phyloP scores from a whole-genome alignment of 2,329 filamentous ascomycete species.

The Davidsoniella eucalypti region DNA sequence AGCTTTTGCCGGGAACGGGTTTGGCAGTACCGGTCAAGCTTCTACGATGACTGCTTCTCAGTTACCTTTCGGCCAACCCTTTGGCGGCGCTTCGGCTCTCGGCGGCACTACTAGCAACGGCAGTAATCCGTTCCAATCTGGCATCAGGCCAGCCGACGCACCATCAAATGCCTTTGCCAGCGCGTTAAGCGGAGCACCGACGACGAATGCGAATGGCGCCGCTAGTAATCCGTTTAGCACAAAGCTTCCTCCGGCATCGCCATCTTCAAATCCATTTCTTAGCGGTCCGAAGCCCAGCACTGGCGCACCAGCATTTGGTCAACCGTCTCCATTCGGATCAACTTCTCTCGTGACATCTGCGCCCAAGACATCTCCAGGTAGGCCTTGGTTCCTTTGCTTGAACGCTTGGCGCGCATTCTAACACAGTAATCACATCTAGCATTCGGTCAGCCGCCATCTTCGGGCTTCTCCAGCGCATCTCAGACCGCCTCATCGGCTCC shows the following conservation, averaged over 20 bases:
- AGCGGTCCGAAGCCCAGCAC: not conserved
- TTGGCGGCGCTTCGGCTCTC: slow-evolving; percentile 1
- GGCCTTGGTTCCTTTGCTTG: not conserved
- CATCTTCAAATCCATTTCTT: slow-evolving; percentile 9
- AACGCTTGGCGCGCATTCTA: not conserved
- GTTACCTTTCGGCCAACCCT: slow-evolving; percentile 10
- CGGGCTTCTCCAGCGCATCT: not conserved
- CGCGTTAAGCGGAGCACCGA: not conserved
- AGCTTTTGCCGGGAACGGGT: slow-evolving; percentile 11
- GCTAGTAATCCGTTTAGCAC: slow-evolving; percentile 8
- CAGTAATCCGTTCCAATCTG: slow-evolving; percentile 7
- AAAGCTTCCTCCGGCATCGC: not conserved
- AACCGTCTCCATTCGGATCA: not conserved
- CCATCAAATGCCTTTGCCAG: slow-evolving; percentile 7
- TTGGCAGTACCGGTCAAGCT: slow-evolving; percentile 2
- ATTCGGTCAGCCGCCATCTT: not conserved
- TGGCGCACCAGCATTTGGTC: not conserved
- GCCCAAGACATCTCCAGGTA: slow-evolving; percentile 7
- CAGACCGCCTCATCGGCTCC: not conserved
- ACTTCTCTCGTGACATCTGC: not conserved
- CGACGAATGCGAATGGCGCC: not conserved
- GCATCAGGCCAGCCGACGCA: not conserved
- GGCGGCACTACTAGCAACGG: not conserved
- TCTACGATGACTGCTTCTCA: slow-evolving; percentile 5
- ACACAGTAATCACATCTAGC: not conserved